Base-by-base conservation (phyloP, 176 grass and related monocot species). In the Aegilops longissima region DNA sequence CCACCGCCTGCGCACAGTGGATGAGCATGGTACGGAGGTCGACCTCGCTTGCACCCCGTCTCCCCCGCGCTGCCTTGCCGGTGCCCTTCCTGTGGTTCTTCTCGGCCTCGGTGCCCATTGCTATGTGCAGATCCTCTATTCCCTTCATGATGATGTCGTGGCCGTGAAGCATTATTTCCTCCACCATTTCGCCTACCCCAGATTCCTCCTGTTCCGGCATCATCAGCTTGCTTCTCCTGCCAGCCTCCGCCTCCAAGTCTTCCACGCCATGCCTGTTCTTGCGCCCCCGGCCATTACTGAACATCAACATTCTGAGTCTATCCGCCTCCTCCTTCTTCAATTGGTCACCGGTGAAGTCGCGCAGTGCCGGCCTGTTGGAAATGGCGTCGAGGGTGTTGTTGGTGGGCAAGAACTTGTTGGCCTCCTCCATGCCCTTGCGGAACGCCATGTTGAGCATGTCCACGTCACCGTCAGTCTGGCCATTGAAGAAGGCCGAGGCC, bases 1-100 rank as follows among this genome's bases (percentile, higher is more conserved):
- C 84, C 65, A 92, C 90, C 6, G 90, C 78, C 77, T 92, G 91
- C 33, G 89, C 91, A 12, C 94, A 93, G 33, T 91, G 89, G 82
- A 93, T 86, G 44, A 96, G 86, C 83, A 96, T 66, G 45, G 94
- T 93, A 69, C 74, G 68, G 65, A 93, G 82, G 84, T 93, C 94
- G 16, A 93, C 94, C n/a, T 81, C 82, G 20, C n/a, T n/a, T 2
- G 70, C 12, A 5, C 79, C 18, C 1, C 24, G 27, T 45, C 71
- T 89, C 13, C 87, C 76, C 35, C 62, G 76, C 61, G 54, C 34
- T 42, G 81, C 4, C 34, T 76, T 64, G 70, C 82, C 16, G 21
- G 16, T 49, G 42, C 47, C 69, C 30, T 72, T 84, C 40, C 76
- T 51, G 38, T 0, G 30, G 2, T 65, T 80, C 30, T 73, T 84